These are phyloP conservation scores for Glycyrrhiza uralensis DNA, from an alignment of 306 rosid genomes.

Conservation along the genomic window DNA sequence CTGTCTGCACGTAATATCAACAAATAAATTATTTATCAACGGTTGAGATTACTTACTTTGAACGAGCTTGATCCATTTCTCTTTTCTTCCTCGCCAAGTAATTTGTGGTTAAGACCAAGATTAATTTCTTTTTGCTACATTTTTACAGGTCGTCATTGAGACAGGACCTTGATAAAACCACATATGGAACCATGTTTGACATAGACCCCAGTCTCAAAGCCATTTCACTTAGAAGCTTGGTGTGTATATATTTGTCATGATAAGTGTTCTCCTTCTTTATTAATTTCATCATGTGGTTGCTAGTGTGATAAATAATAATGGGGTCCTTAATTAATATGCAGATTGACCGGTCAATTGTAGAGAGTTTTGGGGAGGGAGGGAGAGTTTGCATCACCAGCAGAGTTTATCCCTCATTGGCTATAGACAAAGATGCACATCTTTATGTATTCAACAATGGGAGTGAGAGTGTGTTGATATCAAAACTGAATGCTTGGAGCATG, in stretches of 20 bases:
- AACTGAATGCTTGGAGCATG: constrained; percentile 68
- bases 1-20: no score
- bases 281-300: background rate
- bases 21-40: no score
- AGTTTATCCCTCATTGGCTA: constrained; percentile 62
- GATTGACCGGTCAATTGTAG: constrained; percentile 72
- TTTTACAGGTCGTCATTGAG: constrained; percentile 60
- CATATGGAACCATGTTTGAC: constrained; percentile 54
- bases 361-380: constrained; percentile 73
- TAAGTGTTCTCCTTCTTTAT: background rate
- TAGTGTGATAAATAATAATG: background rate
- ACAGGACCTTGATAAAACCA: constrained; percentile 47
- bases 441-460: constrained; percentile 61
- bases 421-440: constrained; percentile 46
- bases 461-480: constrained; percentile 34
- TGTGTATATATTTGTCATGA: constrained; percentile 4
- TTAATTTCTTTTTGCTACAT: no score
- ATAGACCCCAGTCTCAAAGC: constrained; percentile 38
- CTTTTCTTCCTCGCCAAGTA: no score
- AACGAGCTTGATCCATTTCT: no score
- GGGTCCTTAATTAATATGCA: constrained; percentile 25
- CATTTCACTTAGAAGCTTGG: constrained; percentile 67
- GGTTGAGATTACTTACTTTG: no score
- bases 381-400: constrained; percentile 59
- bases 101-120: no score